Conservation (phyloP, 1,284 basidiomycete genomes). For the Mycena sp. region DNA sequence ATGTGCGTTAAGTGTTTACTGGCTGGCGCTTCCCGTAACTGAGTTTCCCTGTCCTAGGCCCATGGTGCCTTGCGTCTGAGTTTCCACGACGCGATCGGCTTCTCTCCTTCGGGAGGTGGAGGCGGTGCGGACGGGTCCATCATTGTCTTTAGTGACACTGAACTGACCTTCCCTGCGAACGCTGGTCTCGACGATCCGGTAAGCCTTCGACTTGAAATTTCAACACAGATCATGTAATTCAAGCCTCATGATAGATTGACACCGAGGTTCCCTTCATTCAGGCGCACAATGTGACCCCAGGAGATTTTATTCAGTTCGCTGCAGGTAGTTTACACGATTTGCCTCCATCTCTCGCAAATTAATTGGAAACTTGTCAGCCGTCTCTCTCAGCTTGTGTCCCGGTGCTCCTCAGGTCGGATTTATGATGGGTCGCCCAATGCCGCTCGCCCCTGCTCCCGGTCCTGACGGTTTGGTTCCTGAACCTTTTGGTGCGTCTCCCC, state of each 20-base stretch:
- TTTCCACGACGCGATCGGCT: constrained; percentile 17
- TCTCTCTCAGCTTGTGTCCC: constrained; percentile 16
- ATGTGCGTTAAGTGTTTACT: neutral
- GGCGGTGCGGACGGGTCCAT: constrained; percentile 16
- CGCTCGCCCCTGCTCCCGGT: constrained; percentile 35
- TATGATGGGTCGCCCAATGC: constrained; percentile 42
- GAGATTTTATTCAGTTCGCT: constrained; percentile 20
- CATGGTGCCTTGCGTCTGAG: constrained; percentile 11
- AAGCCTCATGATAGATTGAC: neutral
- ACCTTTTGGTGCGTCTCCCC: constrained; percentile 37
- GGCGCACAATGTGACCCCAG: constrained; percentile 1
- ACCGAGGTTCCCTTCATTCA: neutral
- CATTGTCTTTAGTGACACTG: neutral
- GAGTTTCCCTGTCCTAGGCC: neutral
- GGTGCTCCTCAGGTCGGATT: constrained; percentile 39
- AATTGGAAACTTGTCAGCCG: neutral
- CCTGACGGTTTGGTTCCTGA: constrained; percentile 48
- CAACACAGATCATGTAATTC: too few species aligned
- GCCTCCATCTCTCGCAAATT: neutral
- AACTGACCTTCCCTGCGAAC: neutral
- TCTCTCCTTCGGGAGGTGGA: constrained; percentile 1
- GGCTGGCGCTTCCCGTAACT: neutral
- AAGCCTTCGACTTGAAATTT: neutral
- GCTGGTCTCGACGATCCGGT: constrained; percentile 5
- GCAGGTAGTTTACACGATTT: neutral